Evolutionary conservation across 805 yeast species (phyloP).

Genomic region (Jamesozyma spencerorum): DNA sequence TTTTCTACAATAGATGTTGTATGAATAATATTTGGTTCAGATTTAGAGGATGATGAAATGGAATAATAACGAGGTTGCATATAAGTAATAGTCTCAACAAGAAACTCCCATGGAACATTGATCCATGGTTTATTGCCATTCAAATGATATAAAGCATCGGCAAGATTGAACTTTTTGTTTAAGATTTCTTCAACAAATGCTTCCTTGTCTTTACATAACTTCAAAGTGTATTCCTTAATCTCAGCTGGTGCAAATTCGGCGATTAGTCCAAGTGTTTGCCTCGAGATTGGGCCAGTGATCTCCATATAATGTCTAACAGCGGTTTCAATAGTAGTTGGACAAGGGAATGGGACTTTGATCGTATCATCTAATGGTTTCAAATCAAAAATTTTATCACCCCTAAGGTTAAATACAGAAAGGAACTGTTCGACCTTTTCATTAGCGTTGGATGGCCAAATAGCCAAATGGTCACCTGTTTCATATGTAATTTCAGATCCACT

Average conservation of each 20-base stretch:
- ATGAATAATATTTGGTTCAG: slow-evolving; percentile 66
- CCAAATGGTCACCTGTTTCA: slow-evolving; percentile 93
- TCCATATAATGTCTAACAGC: slow-evolving; percentile 80
- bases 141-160: slow-evolving; percentile 58
- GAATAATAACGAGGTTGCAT: slow-evolving; percentile 94
- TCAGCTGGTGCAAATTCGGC: slow-evolving; percentile 76
- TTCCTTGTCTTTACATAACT: slow-evolving; percentile 58
- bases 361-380: slow-evolving; percentile 67
- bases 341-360: slow-evolving; percentile 51
- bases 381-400: slow-evolving; percentile 45
- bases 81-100: slow-evolving; percentile 71
- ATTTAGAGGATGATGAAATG: slow-evolving; percentile 78
- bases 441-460: slow-evolving; percentile 88
- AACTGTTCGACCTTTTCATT: slow-evolving; percentile 64
- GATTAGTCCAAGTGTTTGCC: slow-evolving; percentile 68
- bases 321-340: slow-evolving; percentile 84
- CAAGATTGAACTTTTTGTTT: slow-evolving; percentile 53
- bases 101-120: slow-evolving; percentile 70
- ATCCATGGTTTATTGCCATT: slow-evolving; percentile 66
- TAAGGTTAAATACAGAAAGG: slow-evolving; percentile 52
- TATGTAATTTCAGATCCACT: slow-evolving; percentile 67
- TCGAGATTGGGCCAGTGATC: slow-evolving; percentile 86
- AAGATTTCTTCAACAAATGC: slow-evolving; percentile 59
- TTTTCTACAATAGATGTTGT: slow-evolving; percentile 91
- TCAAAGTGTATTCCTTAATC: slow-evolving; percentile 32